Conservation (phyloP, 176 grass and related monocot genomes). For the Musa acuminata region DNA sequence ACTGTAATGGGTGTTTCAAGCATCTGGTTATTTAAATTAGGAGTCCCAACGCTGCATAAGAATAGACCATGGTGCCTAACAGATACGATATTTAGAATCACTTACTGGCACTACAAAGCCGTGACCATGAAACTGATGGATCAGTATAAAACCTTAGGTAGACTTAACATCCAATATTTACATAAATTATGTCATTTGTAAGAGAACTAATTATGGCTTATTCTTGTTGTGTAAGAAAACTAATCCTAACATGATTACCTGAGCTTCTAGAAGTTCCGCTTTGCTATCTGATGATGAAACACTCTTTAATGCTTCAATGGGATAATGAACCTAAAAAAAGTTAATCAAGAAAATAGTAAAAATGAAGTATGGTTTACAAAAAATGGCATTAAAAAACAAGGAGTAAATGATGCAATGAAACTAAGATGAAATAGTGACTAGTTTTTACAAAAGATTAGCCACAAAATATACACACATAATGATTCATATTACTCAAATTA, state of each 20-base stretch:
- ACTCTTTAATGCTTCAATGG: slow-evolving; percentile 65
- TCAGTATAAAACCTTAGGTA: neutral
- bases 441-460: neutral
- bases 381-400: neutral
- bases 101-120: neutral
- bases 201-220: neutral
- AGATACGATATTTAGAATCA: neutral
- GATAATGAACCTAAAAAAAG: slow-evolving; percentile 69
- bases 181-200: neutral
- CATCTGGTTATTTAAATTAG: neutral
- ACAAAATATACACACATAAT: neutral
- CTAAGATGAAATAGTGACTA: neutral
- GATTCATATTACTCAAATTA: no score
- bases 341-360: slow-evolving; percentile 18
- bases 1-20: neutral
- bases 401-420: neutral
- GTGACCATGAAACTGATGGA: neutral
- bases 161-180: neutral
- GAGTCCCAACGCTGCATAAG: neutral
- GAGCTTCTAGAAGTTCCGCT: slow-evolving; percentile 60
- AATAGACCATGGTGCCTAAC: neutral
- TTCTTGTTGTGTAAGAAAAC: neutral
- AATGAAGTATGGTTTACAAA: neutral
- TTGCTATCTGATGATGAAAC: slow-evolving; percentile 46
- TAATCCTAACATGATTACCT: slow-evolving; percentile 39